These are phyloP conservation scores for Ogataea ganodermae DNA, from an alignment of 805 yeast genomes.

Conservation along the genomic window DNA sequence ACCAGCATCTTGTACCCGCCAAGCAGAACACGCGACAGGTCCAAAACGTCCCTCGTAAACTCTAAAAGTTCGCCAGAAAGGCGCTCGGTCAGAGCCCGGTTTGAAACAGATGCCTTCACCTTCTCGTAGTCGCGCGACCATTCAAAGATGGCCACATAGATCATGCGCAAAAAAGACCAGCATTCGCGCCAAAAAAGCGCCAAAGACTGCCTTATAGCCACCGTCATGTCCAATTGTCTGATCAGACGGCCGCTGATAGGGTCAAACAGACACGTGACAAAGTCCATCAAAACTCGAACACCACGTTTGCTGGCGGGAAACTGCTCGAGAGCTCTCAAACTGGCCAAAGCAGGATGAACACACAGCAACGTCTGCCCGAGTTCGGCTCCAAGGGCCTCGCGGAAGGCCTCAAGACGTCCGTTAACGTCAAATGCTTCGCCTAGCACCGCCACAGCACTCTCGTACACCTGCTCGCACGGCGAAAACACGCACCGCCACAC, in stretches of 20 bases:
- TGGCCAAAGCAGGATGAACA: conserved; percentile 29
- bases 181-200: conserved; percentile 61
- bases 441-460: conserved; percentile 68
- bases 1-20: conserved; percentile 59
- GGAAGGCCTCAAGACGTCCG: conserved; percentile 78
- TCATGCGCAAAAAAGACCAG: conserved; percentile 73
- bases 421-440: conserved; percentile 78
- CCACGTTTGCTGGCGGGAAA: conserved; percentile 44
- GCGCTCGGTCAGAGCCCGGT: conserved; percentile 25
- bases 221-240: conserved; percentile 12
- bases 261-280: conserved; percentile 60
- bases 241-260: conserved; percentile 61
- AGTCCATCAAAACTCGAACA: conserved; percentile 73
- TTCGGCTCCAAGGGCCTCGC: conserved; percentile 48
- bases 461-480: conserved; percentile 57
- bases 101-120: conserved; percentile 22
- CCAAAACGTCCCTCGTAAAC: conserved; percentile 84
- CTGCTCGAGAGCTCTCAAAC: conserved; percentile 19
- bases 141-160: conserved; percentile 62
- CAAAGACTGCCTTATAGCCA: conserved; percentile 28
- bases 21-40: conserved; percentile 68
- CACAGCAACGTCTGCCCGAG: conserved; percentile 51
- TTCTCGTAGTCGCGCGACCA: conserved; percentile 62
- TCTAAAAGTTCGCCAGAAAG: conserved; percentile 42
- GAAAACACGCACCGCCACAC: conserved; percentile 77